Evolutionary conservation across 192 early-diverging fungal genomes (phyloP), one percentile per base, ranked within the genome.

Genomic region (Coemansia sp.): DNA sequence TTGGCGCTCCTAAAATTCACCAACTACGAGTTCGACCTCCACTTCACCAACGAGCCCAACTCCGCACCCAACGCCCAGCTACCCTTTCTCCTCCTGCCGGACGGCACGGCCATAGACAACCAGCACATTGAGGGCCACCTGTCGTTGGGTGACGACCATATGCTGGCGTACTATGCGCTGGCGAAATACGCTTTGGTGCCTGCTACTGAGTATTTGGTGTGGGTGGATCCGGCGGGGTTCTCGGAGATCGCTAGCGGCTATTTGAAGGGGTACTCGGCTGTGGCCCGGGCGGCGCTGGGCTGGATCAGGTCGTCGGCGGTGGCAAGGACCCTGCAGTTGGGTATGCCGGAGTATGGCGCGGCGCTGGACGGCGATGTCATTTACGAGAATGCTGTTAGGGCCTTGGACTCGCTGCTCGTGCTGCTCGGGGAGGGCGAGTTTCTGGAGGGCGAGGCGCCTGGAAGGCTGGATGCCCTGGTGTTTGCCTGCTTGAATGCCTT

Each of bases 61-160:
- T 63, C 62, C 3, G 78, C 81, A 5, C 81, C 81, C 29, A 65
- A 83, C 50, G 62, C 62, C 1, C 35, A 44, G 39, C 69, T 83
- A 4, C 81, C 81, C 3, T 83, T 68, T 34, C 41, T 83, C 41
- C 60, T 78, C 31, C 62, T 83, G 39, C 68, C 75, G 11, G 63
- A 66, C 29, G 69, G 72, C 36, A 53, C 62, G 5, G 75, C 72
- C 3, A 36, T 83, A 8, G 39, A 57, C 3, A 24, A 40, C 13
- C 35, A 56, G 3, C 53, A 35, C 4, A 69, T 83, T 39, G 63
- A 36, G 42, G 29, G 29, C 19, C 66, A 71, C 13, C 21, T 83
- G 17, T 61, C 51, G 4, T 46, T 70, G 14, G 36, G 35, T 0
- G 67, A 61, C 34, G 67, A 61, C 34, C 14, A 24, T 3, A 29